These are phyloP conservation scores for Kwoniella europaea DNA, from an alignment of 768 basidiomycete species.

Conservation along the genomic window DNA sequence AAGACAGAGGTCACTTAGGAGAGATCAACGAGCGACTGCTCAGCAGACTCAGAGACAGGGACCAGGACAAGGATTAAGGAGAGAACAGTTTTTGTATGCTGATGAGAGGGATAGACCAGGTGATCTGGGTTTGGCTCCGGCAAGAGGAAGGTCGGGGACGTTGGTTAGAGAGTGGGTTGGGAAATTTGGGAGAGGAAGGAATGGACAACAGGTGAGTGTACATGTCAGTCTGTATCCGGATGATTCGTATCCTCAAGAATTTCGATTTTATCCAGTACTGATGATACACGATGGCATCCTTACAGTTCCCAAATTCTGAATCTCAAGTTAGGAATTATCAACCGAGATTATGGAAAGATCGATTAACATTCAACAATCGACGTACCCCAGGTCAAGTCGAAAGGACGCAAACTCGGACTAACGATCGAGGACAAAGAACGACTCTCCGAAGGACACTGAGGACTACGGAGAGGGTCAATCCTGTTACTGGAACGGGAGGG, in stretches of 20 bases:
- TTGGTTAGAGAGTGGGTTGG: slow-evolving; percentile 18
- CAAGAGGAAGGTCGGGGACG: slow-evolving; percentile 8
- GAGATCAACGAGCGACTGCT: slow-evolving; percentile 10
- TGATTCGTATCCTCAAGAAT: neutral
- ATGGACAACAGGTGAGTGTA: slow-evolving; percentile 7
- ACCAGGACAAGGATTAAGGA: neutral
- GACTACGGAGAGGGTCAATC: neutral
- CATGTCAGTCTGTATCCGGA: neutral
- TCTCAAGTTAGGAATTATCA: slow-evolving; percentile 6
- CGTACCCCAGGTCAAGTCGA: neutral
- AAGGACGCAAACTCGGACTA: neutral
- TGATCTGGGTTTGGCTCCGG: neutral
- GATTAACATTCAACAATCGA: neutral
- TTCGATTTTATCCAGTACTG: neutral
- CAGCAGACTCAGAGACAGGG: neutral
- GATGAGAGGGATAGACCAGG: slow-evolving; percentile 13
- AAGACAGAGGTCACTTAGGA: slow-evolving; percentile 5
- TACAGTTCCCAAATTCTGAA: slow-evolving; percentile 7
- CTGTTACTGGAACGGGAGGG: neutral
- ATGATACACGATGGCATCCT: neutral
- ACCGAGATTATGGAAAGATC: slow-evolving; percentile 13
- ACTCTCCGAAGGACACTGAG: neutral
- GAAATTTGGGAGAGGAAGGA: slow-evolving; percentile 3
- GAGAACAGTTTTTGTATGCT: neutral
- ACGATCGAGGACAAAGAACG: neutral